phyloP scores from a whole-genome alignment of 495 filamentous ascomycete genomes.

The Penicillium soppii region DNA sequence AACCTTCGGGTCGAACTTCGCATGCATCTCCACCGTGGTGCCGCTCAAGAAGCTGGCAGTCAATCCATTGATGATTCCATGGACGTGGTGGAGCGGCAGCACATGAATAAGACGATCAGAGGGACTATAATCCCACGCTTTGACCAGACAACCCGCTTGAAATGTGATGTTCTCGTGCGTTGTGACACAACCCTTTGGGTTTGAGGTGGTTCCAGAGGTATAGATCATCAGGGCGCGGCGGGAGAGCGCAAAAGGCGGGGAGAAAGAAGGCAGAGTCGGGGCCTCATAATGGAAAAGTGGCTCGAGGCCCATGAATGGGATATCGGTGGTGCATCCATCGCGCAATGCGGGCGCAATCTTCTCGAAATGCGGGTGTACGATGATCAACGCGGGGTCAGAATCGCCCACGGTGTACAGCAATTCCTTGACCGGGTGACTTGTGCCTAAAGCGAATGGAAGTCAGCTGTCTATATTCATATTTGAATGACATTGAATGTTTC shows the following conservation, averaged over 20 bases:
- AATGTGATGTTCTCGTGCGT: constrained; percentile 47
- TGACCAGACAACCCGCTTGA: constrained; percentile 38
- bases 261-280: constrained; percentile 32
- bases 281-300: constrained; percentile 27
- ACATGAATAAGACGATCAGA: constrained; percentile 45
- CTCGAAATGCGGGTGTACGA: constrained; percentile 41
- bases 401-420: constrained; percentile 43
- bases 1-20: constrained; percentile 43
- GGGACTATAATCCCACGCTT: constrained; percentile 36
- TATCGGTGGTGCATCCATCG: constrained; percentile 23
- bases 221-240: constrained; percentile 47
- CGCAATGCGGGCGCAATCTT: constrained; percentile 32
- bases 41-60: constrained; percentile 39
- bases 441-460: constrained; percentile 32
- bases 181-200: constrained; percentile 44
- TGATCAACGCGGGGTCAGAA: constrained; percentile 43
- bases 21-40: constrained; percentile 43
- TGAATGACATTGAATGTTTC: background rate
- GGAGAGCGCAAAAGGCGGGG: constrained; percentile 22
- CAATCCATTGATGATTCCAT: constrained; percentile 46
- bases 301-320: constrained; percentile 33
- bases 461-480: constrained; percentile 5
- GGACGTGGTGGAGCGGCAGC: constrained; percentile 45
- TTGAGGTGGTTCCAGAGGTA: constrained; percentile 46
- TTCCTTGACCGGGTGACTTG: constrained; percentile 42